phyloP scores from a whole-genome alignment of 1,139 yeast genomes.

The Candida pseudoviswanathii region DNA sequence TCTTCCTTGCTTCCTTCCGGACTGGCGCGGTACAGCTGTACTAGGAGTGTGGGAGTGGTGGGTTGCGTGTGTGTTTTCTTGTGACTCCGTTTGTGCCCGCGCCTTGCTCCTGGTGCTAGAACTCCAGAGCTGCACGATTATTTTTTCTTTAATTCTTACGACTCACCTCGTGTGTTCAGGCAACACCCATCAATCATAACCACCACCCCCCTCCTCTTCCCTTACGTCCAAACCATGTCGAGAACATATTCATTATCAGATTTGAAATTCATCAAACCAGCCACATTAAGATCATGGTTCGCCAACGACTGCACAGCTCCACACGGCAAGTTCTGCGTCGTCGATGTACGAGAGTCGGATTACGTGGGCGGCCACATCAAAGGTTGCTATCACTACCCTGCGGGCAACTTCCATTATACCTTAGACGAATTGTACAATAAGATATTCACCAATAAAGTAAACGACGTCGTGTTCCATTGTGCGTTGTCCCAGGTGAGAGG shows the following conservation, averaged over 20 bases:
- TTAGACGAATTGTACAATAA: slow-evolving; percentile 45
- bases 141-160: neutral
- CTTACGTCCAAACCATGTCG: slow-evolving; percentile 14
- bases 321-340: slow-evolving; percentile 56
- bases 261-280: slow-evolving; percentile 47
- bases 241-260: slow-evolving; percentile 28
- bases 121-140: too few relatives aligned
- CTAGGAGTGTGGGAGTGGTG: too few relatives aligned
- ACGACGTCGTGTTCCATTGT: slow-evolving; percentile 83
- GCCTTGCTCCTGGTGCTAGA: neutral
- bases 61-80: neutral
- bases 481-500: slow-evolving; percentile 90
- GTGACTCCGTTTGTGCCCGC: neutral
- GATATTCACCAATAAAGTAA: slow-evolving; percentile 33
- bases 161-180: too few relatives aligned
- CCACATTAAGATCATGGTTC: slow-evolving; percentile 50
- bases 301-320: slow-evolving; percentile 31
- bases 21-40: neutral
- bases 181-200: too few relatives aligned
- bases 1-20: neutral
- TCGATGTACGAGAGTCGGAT: slow-evolving; percentile 90
- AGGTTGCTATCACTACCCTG: slow-evolving; percentile 63
- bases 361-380: slow-evolving; percentile 68
- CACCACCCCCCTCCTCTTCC: neutral
- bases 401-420: slow-evolving; percentile 45